Conservation (phyloP, 305 asterid genomes). For the Fraxinus ornus region DNA sequence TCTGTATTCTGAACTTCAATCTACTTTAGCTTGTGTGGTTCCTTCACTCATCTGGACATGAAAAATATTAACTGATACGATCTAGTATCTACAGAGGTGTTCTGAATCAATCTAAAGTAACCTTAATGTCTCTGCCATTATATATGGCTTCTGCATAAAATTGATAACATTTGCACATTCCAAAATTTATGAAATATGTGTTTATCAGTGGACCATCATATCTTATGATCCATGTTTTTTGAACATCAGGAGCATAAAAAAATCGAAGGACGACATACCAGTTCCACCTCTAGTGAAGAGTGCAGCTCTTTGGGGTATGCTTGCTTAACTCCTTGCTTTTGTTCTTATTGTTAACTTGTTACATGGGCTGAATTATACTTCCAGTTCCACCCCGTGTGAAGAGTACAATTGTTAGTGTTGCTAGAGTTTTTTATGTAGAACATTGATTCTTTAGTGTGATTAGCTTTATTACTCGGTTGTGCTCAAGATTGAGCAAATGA, state of each 20-base stretch:
- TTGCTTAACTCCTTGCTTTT: conserved; percentile 22
- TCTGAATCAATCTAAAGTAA: background rate
- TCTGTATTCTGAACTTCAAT: background rate
- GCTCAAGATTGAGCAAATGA: background rate
- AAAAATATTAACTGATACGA: background rate
- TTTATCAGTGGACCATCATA: background rate
- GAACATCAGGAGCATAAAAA: conserved; percentile 62
- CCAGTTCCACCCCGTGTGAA: background rate
- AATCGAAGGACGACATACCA: conserved; percentile 86
- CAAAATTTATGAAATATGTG: background rate
- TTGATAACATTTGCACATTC: background rate
- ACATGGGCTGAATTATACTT: background rate
- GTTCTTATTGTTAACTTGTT: conserved; percentile 8
- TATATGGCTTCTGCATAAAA: background rate
- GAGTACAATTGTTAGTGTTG: background rate
- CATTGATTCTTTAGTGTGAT: background rate
- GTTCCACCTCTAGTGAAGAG: conserved; percentile 93
- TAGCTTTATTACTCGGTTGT: background rate
- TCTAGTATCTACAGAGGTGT: background rate
- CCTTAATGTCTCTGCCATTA: background rate
- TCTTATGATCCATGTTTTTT: conserved; percentile 16
- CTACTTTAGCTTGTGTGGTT: background rate
- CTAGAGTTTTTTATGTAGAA: background rate
- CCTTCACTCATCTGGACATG: background rate
- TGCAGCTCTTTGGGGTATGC: conserved; percentile 92